Percentiles rank a stretch among this genome's conserved stretches.
Evolutionary conservation across 1,284 basidiomycete genomes (phyloP).

Genomic region (Rhodotorula mucilaginosa): DNA sequence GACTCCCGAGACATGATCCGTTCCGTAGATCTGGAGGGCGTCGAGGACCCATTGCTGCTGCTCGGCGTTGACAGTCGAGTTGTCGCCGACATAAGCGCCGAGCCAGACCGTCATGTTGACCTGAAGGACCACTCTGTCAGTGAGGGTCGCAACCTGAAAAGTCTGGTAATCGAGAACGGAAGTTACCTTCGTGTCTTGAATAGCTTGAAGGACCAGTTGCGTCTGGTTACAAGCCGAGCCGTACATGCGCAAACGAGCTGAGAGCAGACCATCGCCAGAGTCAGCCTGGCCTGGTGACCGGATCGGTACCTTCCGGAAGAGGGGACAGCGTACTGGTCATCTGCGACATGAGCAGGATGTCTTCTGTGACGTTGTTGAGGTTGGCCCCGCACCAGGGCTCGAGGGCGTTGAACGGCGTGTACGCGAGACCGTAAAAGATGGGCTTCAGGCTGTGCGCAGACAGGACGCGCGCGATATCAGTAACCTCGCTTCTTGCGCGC

Average conservation of each 20-base stretch:
- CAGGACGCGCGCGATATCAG: no score
- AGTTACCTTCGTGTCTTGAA: constrained; percentile 77
- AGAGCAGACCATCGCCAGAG: not conserved
- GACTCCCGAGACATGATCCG: constrained; percentile 71
- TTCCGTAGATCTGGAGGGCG: constrained; percentile 74
- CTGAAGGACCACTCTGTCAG: not conserved
- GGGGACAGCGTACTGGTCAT: constrained; percentile 43
- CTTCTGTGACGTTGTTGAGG: constrained; percentile 48
- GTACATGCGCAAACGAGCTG: constrained; percentile 39
- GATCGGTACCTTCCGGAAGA: not conserved
- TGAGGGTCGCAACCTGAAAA: not conserved
- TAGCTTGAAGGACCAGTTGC: constrained; percentile 65
- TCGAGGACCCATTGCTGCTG: constrained; percentile 67
- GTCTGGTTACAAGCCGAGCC: constrained; percentile 57
- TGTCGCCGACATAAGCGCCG: constrained; percentile 56
- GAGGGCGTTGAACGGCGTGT: constrained; percentile 57
- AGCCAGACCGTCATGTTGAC: constrained; percentile 37
- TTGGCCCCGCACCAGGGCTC: constrained; percentile 46
- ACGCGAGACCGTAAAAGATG: constrained; percentile 70
- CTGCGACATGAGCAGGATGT: constrained; percentile 49
- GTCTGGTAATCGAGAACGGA: constrained; percentile 49
- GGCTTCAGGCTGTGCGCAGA: constrained; percentile 55
- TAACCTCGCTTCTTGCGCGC: no score
- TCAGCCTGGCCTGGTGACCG: not conserved
- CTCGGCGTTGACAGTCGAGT: constrained; percentile 63